These are phyloP conservation scores for Salix udensis DNA, from an alignment of 345 rosid genomes.

Conservation along the genomic window DNA sequence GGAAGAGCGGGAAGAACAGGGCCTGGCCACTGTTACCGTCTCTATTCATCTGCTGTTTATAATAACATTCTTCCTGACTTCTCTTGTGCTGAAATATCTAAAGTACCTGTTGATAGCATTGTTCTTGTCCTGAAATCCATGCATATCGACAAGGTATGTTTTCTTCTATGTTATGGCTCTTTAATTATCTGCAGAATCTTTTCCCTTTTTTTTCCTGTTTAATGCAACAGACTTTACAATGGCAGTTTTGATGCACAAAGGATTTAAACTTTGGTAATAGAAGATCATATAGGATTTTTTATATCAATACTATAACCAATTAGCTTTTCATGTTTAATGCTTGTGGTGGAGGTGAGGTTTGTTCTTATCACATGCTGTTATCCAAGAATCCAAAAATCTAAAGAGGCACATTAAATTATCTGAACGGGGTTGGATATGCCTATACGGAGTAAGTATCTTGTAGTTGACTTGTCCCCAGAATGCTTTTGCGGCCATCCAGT, in stretches of 20 bases:
- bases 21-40: conserved; percentile 91
- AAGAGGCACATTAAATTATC: not conserved
- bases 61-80: conserved; percentile 64
- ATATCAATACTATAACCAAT: not conserved
- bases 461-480: no score
- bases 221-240: not conserved
- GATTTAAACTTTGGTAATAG: not conserved
- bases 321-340: not conserved
- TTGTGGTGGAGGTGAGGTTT: not conserved
- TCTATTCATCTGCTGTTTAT: conserved; percentile 80
- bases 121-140: conserved; percentile 88
- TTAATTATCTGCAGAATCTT: not conserved
- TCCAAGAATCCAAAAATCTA: not conserved
- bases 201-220: not conserved
- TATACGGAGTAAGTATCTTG: not conserved
- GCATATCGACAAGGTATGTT: conserved; percentile 63
- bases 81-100: conserved; percentile 73
- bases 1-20: conserved; percentile 98
- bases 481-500: no score
- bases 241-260: not conserved
- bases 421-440: not conserved
- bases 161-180: conserved; percentile 5
- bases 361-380: conserved; percentile 1
- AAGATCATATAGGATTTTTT: not conserved
- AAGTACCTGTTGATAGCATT: conserved; percentile 78